Percentiles rank a stretch among this genome's conserved stretches.
These are phyloP conservation scores for Clarkia xantiana DNA, from an alignment of 345 rosid species.

Conservation along the genomic window DNA sequence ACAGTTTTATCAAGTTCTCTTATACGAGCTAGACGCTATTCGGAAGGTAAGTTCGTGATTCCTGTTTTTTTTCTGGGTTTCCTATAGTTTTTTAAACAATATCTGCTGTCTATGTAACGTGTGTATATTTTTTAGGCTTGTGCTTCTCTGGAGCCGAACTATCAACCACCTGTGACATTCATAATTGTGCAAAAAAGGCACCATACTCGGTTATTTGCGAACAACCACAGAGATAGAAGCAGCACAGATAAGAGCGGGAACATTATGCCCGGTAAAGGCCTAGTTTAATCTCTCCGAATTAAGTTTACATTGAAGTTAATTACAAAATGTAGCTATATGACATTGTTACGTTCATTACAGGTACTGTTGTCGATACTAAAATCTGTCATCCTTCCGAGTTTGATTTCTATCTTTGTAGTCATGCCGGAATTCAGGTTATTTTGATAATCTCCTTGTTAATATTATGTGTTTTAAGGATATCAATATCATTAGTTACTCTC, in stretches of 20 bases:
- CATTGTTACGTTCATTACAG: slow-evolving; percentile 16
- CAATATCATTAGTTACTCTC: too few species aligned
- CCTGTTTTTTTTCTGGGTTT: neutral
- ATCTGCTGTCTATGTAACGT: too few species aligned
- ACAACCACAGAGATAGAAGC: slow-evolving; percentile 81
- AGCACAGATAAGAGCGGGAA: slow-evolving; percentile 90
- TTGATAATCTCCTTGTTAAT: neutral
- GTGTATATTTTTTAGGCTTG: slow-evolving; percentile 28
- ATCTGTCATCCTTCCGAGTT: slow-evolving; percentile 98
- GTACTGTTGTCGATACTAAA: slow-evolving; percentile 86
- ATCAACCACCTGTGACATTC: slow-evolving; percentile 97
- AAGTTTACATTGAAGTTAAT: too few species aligned
- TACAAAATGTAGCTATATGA: too few species aligned
- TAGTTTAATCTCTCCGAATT: neutral
- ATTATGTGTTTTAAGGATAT: neutral
- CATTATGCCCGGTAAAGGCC: slow-evolving; percentile 65
- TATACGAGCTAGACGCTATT: slow-evolving; percentile 35
- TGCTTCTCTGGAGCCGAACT: slow-evolving; percentile 92
- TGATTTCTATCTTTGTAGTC: slow-evolving; percentile 96
- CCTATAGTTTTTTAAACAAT: too few species aligned
- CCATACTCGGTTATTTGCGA: slow-evolving; percentile 88
- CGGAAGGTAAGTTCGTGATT: slow-evolving; percentile 10
- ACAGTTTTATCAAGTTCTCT: slow-evolving; percentile 48
- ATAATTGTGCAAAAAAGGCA: slow-evolving; percentile 94
- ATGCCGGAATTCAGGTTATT: slow-evolving; percentile 92